Percentiles rank a stretch among this genome's conserved stretches.
Conservation (phyloP, 164 flowering plant genomes). For the Brasenia schreberi region DNA sequence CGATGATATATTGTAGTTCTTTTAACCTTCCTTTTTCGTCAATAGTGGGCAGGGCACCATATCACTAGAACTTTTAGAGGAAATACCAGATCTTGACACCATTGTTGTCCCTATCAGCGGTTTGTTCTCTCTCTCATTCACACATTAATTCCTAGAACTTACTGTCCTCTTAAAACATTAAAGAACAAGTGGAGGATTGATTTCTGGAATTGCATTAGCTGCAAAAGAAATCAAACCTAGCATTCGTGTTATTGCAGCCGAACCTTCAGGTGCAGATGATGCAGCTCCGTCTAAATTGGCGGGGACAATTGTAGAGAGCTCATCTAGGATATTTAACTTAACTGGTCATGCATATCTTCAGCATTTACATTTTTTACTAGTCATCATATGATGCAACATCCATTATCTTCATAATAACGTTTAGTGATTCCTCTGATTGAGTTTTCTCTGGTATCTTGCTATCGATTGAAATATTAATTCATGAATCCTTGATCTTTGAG, state of each 20-base stretch:
- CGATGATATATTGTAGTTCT: neutral
- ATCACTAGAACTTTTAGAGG: conserved; percentile 73
- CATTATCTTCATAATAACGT: too few relatives aligned
- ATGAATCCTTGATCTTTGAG: too few relatives aligned
- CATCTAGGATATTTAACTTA: conserved; percentile 65
- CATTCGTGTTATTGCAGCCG: conserved; percentile 75
- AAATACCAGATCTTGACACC: conserved; percentile 58
- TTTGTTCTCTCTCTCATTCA: conserved; percentile 11
- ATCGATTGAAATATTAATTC: too few relatives aligned
- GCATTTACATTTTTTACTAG: too few relatives aligned
- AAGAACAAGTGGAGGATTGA: conserved; percentile 66
- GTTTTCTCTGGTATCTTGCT: too few relatives aligned
- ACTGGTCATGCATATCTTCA: neutral
- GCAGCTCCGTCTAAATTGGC: conserved; percentile 80
- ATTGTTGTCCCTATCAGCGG: conserved; percentile 88
- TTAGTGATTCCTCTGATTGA: too few relatives aligned
- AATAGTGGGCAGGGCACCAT: conserved; percentile 82
- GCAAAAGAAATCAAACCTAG: conserved; percentile 78
- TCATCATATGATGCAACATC: too few relatives aligned
- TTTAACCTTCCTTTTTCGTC: neutral
- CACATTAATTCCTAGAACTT: neutral
- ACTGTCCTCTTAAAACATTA: conserved; percentile 4
- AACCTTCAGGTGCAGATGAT: conserved; percentile 90
- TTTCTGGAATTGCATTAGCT: conserved; percentile 87
- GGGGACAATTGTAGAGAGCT: conserved; percentile 64